A percentile compares a stretch with the other conserved stretches of the same genome.
Evolutionary conservation across 352 stramenopile genomes (phyloP).

Genomic region (Phytopythium ostracodes): DNA sequence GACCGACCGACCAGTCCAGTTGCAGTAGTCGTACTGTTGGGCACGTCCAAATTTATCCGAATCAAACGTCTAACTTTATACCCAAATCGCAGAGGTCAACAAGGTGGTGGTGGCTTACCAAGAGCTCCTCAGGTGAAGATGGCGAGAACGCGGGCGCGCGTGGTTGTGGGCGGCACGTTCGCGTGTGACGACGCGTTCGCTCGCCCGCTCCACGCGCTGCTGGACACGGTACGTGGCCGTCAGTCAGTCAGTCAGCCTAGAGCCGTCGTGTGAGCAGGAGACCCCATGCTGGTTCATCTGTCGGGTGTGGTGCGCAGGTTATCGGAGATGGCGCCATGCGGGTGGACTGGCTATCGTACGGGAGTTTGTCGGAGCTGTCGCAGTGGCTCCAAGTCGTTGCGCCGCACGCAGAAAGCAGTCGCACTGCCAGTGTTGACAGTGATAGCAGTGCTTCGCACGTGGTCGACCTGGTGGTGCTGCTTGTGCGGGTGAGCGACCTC

Average conservation of each 20-base stretch:
- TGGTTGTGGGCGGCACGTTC: conserved; percentile 54
- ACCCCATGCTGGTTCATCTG: background rate
- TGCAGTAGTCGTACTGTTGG: background rate
- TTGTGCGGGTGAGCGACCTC: conserved; percentile 59
- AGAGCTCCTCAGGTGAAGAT: background rate
- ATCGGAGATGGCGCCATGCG: conserved; percentile 21
- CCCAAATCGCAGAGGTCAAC: background rate
- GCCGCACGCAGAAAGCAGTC: background rate
- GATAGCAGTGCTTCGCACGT: background rate
- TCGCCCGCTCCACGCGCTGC: conserved; percentile 42
- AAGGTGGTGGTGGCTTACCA: background rate
- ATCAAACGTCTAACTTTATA: background rate
- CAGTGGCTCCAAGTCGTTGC: conserved; percentile 21
- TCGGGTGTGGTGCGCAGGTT: conserved; percentile 16
- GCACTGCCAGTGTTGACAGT: background rate
- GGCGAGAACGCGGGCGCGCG: conserved; percentile 8
- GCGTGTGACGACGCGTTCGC: conserved; percentile 53
- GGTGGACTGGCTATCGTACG: conserved; percentile 59
- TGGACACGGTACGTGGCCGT: conserved; percentile 35
- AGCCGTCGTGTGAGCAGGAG: background rate
- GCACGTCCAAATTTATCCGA: conserved; percentile 1
- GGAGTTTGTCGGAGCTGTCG: conserved; percentile 28
- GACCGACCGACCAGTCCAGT: too few relatives aligned
- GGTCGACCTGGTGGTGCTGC: conserved; percentile 37
- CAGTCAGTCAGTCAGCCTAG: background rate